Evolutionary conservation across 768 basidiomycete species (phyloP).

Genomic region (Suillus hirtellus): DNA sequence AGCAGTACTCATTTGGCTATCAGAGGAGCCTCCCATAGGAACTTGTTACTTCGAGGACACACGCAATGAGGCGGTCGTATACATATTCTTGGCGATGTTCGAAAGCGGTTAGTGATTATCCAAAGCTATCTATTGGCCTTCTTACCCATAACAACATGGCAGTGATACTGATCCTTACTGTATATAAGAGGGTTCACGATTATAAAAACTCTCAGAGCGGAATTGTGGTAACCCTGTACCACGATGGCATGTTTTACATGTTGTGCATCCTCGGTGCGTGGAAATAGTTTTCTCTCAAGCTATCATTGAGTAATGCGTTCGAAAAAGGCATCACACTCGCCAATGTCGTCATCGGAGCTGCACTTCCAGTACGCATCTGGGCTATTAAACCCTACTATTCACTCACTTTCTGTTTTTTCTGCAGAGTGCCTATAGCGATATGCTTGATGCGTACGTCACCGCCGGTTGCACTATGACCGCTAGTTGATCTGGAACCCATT

Average conservation of each 20-base stretch:
- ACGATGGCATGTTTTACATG: conserved; percentile 22
- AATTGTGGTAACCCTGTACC: conserved; percentile 16
- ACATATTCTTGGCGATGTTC: background rate
- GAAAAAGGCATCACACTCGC: conserved; percentile 17
- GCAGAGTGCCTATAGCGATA: background rate
- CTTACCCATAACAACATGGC: background rate
- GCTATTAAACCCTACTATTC: background rate
- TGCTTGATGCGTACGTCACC: conserved; percentile 6
- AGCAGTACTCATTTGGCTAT: background rate
- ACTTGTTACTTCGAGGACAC: background rate
- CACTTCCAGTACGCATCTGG: conserved; percentile 12
- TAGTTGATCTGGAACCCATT: background rate
- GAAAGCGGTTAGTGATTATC: background rate
- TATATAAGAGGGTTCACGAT: conserved; percentile 6
- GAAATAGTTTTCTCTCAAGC: background rate
- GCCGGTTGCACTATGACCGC: background rate
- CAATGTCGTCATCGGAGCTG: conserved; percentile 14
- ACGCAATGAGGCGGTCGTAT: background rate
- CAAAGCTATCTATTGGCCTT: no score
- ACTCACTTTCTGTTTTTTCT: background rate
- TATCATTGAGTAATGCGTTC: background rate
- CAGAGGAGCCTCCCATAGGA: background rate
- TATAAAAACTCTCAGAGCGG: conserved; percentile 10
- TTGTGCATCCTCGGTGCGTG: conserved; percentile 19
- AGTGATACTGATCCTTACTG: conserved; percentile 6